phyloP scores from a whole-genome alignment of 2,329 filamentous ascomycete genomes.

The Hypoxylon sp. region DNA sequence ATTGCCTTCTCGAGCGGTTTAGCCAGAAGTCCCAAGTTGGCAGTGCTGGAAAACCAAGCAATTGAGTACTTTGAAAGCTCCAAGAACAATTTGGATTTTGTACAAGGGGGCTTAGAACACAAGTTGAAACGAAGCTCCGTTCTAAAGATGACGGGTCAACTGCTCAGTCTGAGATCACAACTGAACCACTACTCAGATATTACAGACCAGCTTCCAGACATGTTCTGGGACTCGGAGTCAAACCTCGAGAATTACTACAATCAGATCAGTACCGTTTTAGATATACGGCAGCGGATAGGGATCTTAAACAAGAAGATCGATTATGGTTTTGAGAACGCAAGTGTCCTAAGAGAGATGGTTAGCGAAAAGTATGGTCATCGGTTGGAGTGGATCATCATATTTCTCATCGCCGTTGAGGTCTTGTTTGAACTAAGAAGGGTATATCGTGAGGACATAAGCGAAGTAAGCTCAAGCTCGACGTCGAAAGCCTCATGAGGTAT shows the following conservation, averaged over 20 bases:
- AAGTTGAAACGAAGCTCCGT: constrained; percentile 83
- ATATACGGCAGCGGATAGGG: constrained; percentile 92
- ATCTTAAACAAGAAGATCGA: constrained; percentile 97
- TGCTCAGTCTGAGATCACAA: constrained; percentile 89
- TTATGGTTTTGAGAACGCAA: constrained; percentile 95
- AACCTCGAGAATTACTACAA: constrained; percentile 96
- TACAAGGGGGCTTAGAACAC: constrained; percentile 71
- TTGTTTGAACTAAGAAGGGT: constrained; percentile 78
- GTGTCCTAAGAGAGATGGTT: constrained; percentile 86
- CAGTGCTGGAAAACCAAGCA: constrained; percentile 87
- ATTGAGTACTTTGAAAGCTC: constrained; percentile 90
- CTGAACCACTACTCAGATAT: constrained; percentile 97
- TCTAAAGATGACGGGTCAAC: constrained; percentile 91
- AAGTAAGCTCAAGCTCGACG: constrained; percentile 27
- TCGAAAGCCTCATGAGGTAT: background rate
- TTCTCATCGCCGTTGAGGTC: constrained; percentile 93
- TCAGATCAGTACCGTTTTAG: constrained; percentile 88
- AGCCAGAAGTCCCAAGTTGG: constrained; percentile 92
- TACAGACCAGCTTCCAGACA: constrained; percentile 92
- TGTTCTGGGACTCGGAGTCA: constrained; percentile 98
- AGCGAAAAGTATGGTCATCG: constrained; percentile 91
- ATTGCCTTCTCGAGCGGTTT: constrained; percentile 97
- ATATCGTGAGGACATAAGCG: constrained; percentile 49
- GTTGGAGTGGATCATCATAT: constrained; percentile 96
- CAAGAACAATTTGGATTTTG: constrained; percentile 81